Evolutionary conservation across 1,139 yeast genomes (phyloP).

Genomic region (Nakaseomyces sp.): DNA sequence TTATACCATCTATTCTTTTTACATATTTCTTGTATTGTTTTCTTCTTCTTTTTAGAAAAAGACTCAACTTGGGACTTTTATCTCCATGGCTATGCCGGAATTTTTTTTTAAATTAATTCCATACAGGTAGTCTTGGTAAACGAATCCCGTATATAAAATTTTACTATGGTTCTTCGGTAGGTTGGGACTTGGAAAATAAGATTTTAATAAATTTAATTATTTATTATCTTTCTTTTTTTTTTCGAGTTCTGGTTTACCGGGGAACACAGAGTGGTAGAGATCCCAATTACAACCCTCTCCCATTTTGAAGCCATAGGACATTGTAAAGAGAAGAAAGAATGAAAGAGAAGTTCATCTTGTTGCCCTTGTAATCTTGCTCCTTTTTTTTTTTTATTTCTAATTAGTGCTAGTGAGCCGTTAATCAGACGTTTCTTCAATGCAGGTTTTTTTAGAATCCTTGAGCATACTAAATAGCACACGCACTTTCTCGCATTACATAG

Average conservation of each 20-base stretch:
- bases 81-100: conserved; percentile 29
- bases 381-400: conserved; percentile 5
- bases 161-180: conserved; percentile 9
- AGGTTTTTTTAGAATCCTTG: conserved; percentile 43
- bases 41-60: conserved; percentile 2
- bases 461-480: conserved; percentile 48
- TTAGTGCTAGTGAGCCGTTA: conserved; percentile 41
- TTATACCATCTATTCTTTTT: too few species aligned
- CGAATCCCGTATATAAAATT: conserved; percentile 30
- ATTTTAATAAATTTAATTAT: too few species aligned
- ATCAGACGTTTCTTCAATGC: conserved; percentile 42
- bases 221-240: conserved; percentile 4
- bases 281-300: conserved; percentile 14
- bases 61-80: conserved; percentile 23
- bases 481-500: conserved; percentile 43
- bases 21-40: too few species aligned
- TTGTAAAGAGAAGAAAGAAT: too few species aligned
- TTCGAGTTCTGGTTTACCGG: background rate
- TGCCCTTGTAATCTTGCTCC: background rate
- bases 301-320: conserved; percentile 32
- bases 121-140: conserved; percentile 30
- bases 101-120: background rate
- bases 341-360: too few species aligned
- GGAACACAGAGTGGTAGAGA: conserved; percentile 24
- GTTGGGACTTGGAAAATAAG: too few species aligned